Evolutionary conservation across 164 flowering plant genomes (phyloP), one percentile per base, ranked within the genome.

Genomic region (Protea cynaroides): DNA sequence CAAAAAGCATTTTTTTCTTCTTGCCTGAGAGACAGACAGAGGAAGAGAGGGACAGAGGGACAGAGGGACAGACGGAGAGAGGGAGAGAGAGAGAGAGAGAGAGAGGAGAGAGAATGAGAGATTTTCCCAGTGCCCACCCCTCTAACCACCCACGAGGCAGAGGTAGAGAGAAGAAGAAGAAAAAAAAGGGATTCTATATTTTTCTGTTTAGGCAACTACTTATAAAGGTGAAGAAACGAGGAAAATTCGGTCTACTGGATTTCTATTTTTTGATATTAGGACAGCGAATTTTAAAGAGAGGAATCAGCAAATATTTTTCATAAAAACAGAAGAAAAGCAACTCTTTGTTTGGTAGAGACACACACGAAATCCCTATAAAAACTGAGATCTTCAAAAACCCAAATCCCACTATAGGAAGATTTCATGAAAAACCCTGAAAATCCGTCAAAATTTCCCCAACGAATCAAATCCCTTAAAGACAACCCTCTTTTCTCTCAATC

Each of bases 11-110:
- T 63, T 22, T 72, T 29, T 3, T 29, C 4, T 29, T 3, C 5
- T 66, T 51, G 56, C 47, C 38, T 8, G 23, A 19, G 23, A 55
- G 34, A 66, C 17, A 59, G 70, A 43, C 44, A 60, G 68, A 70
- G 67, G 68, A 67, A 71, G 67, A 58, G 63, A 54, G 65, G 46
- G 63, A 66, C 60, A 73, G 74, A 74, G 77, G 65, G 78, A 68
- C 46, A 61, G 65, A 57, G 34, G 4, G 4, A 4, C 1, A 29
- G 34, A 29, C 1, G 34, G 5, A 29, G 34, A 29, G 5, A 5
- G 5, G 5, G 34, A 29, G 5, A 29, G 34, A 29, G 34, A 29
- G 74, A 74, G 77, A 68, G 78, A 68, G 50, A 61, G 65, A 57
- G 34, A 29, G 4, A 4, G 34, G 5, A 29, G 34, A 29, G 5